Evolutionary conservation across 306 rosid species (phyloP), one percentile per base, ranked within the genome.

Genomic region (Astragalus glycyphyllos): DNA sequence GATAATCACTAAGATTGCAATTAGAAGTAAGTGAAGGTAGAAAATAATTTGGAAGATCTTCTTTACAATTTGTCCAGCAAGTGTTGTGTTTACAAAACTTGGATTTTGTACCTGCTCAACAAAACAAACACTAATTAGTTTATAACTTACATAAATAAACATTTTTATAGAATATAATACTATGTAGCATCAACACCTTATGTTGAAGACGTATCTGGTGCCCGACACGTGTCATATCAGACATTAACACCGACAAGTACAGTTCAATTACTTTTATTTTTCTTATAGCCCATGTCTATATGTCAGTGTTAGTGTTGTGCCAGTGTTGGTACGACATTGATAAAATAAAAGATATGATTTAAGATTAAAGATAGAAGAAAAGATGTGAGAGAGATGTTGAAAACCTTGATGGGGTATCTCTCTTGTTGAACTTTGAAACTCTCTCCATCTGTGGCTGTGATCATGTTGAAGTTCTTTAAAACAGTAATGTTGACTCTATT

Each of bases 1-100:
- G 68, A 56, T 48, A 60, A 80, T 71, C 1, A 57, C 62, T 32
- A 83, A 80, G 47, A 74, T 15, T 8, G 79, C 23, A 16, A 83
- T 77, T 34, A 86, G 51, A 54, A 80, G 15, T 47, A 84, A 34
- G 76, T 87, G 91, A 15, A 76, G 29, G 79, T 31, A 65, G 76
- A 87, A 87, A 17, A 87, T 46, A 48, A 75, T 4, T 48, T 49
- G 10, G 17, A 77, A 74, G 23, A 81, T 26, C 32, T 69, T 76
- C 61, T 67, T 65, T 59, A 62, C 6, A 20, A 71, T 48, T 41
- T 45, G 41, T 46, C 77, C 73, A 2, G 26, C 73, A 47, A 62
- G 32, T 34, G 81, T 71, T 71, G 60, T 38, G 60, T 38, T 68
- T 65, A 11, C 48, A 80, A 66, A 76, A 40, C 12, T 71, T 44